Conservation (phyloP, 495 filamentous ascomycete genomes). For the Aspergillus mulundensis region DNA sequence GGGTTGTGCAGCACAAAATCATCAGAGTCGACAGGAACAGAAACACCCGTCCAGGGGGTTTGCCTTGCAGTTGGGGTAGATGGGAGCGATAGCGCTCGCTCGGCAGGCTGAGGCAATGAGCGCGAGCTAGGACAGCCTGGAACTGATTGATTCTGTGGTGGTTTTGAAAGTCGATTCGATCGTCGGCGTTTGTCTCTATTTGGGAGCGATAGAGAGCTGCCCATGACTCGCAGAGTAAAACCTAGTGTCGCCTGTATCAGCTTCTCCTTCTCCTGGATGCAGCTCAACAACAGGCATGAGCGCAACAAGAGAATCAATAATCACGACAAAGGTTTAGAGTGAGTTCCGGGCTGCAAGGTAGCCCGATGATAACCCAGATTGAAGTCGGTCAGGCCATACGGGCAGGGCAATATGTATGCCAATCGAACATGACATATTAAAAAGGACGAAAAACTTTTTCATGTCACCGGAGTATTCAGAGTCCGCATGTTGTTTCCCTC, state of each 20-base stretch:
- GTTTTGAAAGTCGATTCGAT: constrained; percentile 43
- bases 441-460: background rate
- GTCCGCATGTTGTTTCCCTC: background rate
- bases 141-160: constrained; percentile 29
- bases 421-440: background rate
- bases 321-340: background rate
- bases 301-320: background rate
- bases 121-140: constrained; percentile 10
- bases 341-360: background rate
- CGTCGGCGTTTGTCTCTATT: constrained; percentile 36
- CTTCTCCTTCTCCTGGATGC: constrained; percentile 12
- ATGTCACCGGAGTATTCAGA: background rate
- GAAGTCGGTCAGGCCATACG: background rate
- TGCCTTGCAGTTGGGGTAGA: constrained; percentile 12
- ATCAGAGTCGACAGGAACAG: constrained; percentile 8
- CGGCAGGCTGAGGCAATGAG: constrained; percentile 10
- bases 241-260: constrained; percentile 10
- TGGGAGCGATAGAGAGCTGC: constrained; percentile 34
- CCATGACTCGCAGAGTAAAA: constrained; percentile 28
- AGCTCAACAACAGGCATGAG: background rate
- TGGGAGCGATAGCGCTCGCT: constrained; percentile 7
- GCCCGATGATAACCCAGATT: background rate
- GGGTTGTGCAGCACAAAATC: constrained; percentile 3
- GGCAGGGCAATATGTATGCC: background rate
- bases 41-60: constrained; percentile 17